These are phyloP conservation scores for Psidium friedrichsthalianum DNA, from an alignment of 345 rosid genomes.

Conservation along the genomic window DNA sequence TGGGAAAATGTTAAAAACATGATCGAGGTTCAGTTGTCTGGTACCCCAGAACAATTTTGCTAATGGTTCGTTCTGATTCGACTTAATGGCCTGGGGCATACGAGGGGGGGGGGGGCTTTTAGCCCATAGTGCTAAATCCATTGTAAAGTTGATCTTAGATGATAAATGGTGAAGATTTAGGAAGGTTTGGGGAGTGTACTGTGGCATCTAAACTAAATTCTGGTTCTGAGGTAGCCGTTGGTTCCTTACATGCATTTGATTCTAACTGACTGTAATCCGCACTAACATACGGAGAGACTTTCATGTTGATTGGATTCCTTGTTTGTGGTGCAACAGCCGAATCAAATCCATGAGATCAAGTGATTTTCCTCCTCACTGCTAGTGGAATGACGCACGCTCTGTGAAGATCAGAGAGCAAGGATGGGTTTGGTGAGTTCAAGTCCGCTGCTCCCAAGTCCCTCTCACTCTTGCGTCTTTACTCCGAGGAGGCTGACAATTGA, in stretches of 20 bases:
- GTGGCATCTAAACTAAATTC: not conserved
- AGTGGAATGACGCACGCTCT: slow-evolving; percentile 86
- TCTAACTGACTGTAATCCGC: not conserved
- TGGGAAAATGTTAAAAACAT: too few relatives aligned
- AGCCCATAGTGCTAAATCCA: not conserved
- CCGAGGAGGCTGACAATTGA: slow-evolving; percentile 91
- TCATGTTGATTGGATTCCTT: not conserved
- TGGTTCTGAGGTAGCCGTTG: not conserved
- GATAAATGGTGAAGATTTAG: not conserved
- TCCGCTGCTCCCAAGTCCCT: slow-evolving; percentile 82
- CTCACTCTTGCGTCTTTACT: slow-evolving; percentile 71
- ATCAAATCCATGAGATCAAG: slow-evolving; percentile 91
- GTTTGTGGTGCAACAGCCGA: slow-evolving; percentile 39
- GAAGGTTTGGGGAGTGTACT: not conserved
- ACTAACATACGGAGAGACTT: not conserved
- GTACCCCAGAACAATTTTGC: too few relatives aligned
- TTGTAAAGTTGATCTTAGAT: not conserved
- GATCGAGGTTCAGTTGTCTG: too few relatives aligned
- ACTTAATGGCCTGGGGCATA: too few relatives aligned
- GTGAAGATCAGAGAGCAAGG: slow-evolving; percentile 85
- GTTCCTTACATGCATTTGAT: not conserved
- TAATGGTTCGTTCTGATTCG: too few relatives aligned
- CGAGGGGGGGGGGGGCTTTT: too few relatives aligned
- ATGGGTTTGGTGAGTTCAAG: slow-evolving; percentile 83
- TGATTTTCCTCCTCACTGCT: slow-evolving; percentile 95